Evolutionary conservation across 2,329 filamentous ascomycete species (phyloP).

Genomic region (Pseudopyricularia cyperi): DNA sequence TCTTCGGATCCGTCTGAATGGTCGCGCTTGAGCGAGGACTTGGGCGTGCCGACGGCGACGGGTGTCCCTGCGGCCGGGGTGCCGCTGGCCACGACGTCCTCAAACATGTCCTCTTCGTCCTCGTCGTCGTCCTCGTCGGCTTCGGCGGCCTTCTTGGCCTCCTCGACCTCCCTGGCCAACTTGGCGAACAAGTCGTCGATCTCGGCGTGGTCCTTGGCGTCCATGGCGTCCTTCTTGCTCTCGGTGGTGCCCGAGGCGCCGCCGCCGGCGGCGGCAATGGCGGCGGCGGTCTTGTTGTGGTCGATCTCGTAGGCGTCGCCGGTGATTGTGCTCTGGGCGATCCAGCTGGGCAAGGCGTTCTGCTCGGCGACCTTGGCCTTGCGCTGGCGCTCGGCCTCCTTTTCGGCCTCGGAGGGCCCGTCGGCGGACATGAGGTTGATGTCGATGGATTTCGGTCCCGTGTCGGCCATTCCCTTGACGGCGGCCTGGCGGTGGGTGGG

Average conservation of each 20-base stretch:
- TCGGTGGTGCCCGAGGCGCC: constrained; percentile 14
- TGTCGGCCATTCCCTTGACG: constrained; percentile 55
- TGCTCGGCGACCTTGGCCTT: constrained; percentile 54
- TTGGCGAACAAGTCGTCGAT: constrained; percentile 57
- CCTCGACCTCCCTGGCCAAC: constrained; percentile 39
- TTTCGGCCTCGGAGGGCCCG: constrained; percentile 53
- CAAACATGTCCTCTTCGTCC: constrained; percentile 30
- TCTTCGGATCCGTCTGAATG: constrained; percentile 20
- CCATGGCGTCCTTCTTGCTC: constrained; percentile 18
- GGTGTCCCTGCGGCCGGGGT: constrained; percentile 17
- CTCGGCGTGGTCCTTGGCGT: constrained; percentile 39
- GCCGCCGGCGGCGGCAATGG: constrained; percentile 20
- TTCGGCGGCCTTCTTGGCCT: background rate
- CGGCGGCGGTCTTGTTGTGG: constrained; percentile 12
- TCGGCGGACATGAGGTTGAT: constrained; percentile 56
- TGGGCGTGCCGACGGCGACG: constrained; percentile 5
- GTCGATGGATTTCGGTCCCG: constrained; percentile 54
- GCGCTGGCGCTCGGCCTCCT: constrained; percentile 48
- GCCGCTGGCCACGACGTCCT: constrained; percentile 29
- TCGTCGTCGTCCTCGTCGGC: constrained; percentile 24
- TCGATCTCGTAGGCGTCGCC: constrained; percentile 42
- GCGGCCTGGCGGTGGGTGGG: constrained; percentile 46
- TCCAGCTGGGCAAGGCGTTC: constrained; percentile 60
- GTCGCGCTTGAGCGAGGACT: constrained; percentile 20
- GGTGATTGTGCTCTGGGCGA: constrained; percentile 56